Percentiles rank a stretch among this genome's conserved stretches.
These are phyloP conservation scores for Arctium lappa DNA, from an alignment of 129 eudicot genomes.

Conservation along the genomic window DNA sequence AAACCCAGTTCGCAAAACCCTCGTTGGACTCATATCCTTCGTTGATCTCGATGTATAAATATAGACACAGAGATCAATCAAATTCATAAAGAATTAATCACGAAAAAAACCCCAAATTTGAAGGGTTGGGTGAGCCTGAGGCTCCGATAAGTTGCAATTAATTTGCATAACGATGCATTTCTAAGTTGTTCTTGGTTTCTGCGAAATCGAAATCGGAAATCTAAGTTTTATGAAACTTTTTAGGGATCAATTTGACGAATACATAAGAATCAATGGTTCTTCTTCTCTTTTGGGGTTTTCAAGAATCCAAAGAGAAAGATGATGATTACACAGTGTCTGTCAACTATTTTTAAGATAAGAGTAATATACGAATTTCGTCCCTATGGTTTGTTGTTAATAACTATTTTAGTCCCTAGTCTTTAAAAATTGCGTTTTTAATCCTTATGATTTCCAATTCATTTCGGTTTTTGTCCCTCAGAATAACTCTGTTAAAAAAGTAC, in stretches of 20 bases:
- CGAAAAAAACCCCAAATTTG: slow-evolving; percentile 1
- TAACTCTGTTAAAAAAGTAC: no score
- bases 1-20: slow-evolving; percentile 40
- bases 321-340: slow-evolving; percentile 26
- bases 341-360: slow-evolving; percentile 19
- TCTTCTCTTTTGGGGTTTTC: not conserved
- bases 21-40: slow-evolving; percentile 17
- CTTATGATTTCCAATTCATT: no score
- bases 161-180: slow-evolving; percentile 12
- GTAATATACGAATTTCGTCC: no score
- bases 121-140: slow-evolving; percentile 11
- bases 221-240: not conserved
- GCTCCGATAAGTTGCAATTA: slow-evolving; percentile 13
- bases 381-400: no score
- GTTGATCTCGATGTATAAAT: slow-evolving; percentile 19
- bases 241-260: not conserved
- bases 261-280: not conserved
- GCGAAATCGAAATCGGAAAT: not conserved
- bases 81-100: slow-evolving; percentile 14
- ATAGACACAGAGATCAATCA: slow-evolving; percentile 15
- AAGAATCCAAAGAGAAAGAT: slow-evolving; percentile 15
- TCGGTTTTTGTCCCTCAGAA: no score
- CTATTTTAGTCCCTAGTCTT: no score
- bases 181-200: not conserved
- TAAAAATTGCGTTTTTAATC: no score